Conservation (phyloP, 768 basidiomycete genomes). For the Termitomyces sp. region DNA sequence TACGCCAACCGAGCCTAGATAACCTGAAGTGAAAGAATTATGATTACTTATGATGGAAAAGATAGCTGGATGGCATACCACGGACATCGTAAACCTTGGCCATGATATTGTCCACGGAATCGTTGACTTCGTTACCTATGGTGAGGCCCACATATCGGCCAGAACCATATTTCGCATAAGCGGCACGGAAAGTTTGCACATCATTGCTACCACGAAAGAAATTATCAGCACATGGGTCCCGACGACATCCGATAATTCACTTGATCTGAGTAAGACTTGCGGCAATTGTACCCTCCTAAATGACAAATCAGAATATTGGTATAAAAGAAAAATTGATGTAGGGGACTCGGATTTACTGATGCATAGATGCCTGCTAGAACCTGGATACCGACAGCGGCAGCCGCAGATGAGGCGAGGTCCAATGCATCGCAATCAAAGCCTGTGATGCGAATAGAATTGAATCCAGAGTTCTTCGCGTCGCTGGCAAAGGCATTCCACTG, state of each 20-base stretch:
- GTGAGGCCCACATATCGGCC: slow-evolving; percentile 28
- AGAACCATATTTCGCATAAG: slow-evolving; percentile 25
- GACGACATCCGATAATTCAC: slow-evolving; percentile 13
- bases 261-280: slow-evolving; percentile 19
- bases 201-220: slow-evolving; percentile 21
- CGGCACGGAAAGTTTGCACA: slow-evolving; percentile 26
- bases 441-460: slow-evolving; percentile 27
- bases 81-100: slow-evolving; percentile 28
- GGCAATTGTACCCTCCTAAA: slow-evolving; percentile 28
- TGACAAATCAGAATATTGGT: neutral
- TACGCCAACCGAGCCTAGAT: slow-evolving; percentile 26
- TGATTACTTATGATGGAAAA: neutral
- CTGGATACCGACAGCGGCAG: slow-evolving; percentile 21
- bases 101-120: slow-evolving; percentile 26
- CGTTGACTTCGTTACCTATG: slow-evolving; percentile 32
- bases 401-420: slow-evolving; percentile 27
- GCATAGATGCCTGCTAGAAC: slow-evolving; percentile 30
- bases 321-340: neutral
- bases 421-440: slow-evolving; percentile 33
- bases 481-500: slow-evolving; percentile 31
- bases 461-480: slow-evolving; percentile 24
- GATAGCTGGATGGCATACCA: slow-evolving; percentile 15
- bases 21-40: slow-evolving; percentile 14
- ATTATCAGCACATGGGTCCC: neutral
- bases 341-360: slow-evolving; percentile 14